phyloP scores from a whole-genome alignment of 257 asterid species.

The Fraxinus excelsior region DNA sequence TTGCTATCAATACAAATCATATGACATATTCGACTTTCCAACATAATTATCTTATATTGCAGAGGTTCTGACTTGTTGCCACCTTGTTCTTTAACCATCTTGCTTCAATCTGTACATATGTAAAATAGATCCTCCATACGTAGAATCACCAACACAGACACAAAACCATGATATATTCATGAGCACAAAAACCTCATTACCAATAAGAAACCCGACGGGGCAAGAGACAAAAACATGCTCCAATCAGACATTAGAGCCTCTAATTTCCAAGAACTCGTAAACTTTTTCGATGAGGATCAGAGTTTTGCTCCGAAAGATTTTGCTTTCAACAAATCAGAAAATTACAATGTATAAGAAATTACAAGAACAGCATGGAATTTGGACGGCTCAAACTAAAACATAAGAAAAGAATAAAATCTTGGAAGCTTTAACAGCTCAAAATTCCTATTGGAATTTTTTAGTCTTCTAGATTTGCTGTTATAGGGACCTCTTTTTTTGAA shows the following conservation, averaged over 20 bases:
- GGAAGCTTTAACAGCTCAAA: slow-evolving; percentile 4
- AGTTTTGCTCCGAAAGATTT: neutral
- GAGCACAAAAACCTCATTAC: no score
- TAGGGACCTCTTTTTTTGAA: neutral
- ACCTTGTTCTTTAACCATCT: slow-evolving; percentile 46
- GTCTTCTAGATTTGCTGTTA: neutral
- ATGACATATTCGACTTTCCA: no score
- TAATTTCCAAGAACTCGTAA: no score
- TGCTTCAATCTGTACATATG: neutral
- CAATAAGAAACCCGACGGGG: no score
- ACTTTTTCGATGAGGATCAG: no score
- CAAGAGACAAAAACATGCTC: no score
- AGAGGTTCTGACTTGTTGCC: slow-evolving; percentile 44
- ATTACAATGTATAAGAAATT: neutral
- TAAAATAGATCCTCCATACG: no score
- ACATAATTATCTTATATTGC: slow-evolving; percentile 43
- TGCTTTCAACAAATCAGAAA: neutral
- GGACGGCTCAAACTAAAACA: neutral
- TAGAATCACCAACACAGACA: no score
- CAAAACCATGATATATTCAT: no score
- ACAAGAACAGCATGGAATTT: neutral
- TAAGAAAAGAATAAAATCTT: neutral
- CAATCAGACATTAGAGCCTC: no score
- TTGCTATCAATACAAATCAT: no score
- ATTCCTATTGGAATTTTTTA: neutral